Percentiles rank a stretch among this genome's conserved stretches.
Evolutionary conservation across 106 monocot genomes (phyloP).

Genomic region (Dendrobium chrysotoxum): DNA sequence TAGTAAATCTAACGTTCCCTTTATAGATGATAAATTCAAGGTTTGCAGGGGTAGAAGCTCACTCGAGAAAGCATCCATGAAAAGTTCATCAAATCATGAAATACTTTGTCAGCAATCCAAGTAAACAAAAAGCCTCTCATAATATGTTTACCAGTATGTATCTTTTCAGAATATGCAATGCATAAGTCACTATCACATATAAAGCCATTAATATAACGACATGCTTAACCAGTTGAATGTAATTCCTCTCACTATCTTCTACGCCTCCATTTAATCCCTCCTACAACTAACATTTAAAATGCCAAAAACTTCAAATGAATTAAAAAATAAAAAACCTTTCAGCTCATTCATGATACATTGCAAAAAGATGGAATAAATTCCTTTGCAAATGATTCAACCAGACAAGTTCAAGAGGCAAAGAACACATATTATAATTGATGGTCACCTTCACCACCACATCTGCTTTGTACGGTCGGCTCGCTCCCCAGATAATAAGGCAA

Average conservation of each 20-base stretch:
- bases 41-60: background rate
- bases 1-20: no score
- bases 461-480: constrained; percentile 49
- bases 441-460: constrained; percentile 47
- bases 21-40: background rate
- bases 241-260: background rate
- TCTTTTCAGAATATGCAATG: background rate
- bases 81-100: background rate
- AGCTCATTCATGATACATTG: background rate
- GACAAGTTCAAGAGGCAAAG: background rate
- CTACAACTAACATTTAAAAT: background rate
- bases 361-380: background rate
- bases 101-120: no score
- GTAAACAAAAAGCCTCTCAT: no score
- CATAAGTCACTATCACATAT: background rate
- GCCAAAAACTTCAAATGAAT: background rate
- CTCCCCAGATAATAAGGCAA: constrained; percentile 65
- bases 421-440: background rate
- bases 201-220: background rate
- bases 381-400: background rate
- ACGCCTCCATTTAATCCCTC: background rate
- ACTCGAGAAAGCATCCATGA: background rate
- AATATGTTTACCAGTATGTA: background rate
- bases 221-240: background rate
- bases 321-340: background rate